Base-by-base conservation (phyloP, 352 stramenopile genomes). In the Globisporangium canariense region DNA sequence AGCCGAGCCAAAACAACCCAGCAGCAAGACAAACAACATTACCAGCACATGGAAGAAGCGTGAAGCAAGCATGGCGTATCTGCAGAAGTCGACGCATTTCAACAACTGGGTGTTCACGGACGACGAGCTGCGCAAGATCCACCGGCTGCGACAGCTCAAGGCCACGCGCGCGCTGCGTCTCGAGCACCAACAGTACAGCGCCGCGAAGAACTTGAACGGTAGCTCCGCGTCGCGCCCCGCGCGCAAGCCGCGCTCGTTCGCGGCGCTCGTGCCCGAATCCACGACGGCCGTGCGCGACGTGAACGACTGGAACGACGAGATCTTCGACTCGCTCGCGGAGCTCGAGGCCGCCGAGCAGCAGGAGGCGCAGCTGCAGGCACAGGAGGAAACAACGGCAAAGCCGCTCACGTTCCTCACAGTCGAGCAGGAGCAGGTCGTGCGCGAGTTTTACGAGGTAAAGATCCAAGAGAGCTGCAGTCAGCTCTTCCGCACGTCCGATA, bases 61-160 rank as follows among this genome's bases (percentile, higher is more conserved):
- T 30, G 7, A 34, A 49, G 14, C 20, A 34, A 62, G 46, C 34
- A 95, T 95, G 87, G 78, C 87, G 72, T 96, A 96, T 72, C 74
- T 96, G 41, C 54, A 81, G 61, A 78, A 77, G 67, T 94, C 87
- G 71, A 94, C 87, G 69, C 87, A 96, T 76, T 91, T 94, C 64
- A 93, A 94, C 75, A 96, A 94, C 71, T 96, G 87, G 87, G 68
- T 96, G 68, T 92, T 96, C 75, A 79, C 75, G 38, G 28, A 34
- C 9, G 83, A 89, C 22, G 71, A 93, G 62, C 77, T 96, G 30
- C 49, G 55, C 61, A 78, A 70, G 50, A 72, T 87, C n/a, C 72
- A 79, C 7, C 67, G 77, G 3, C 66, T 96, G 49, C 83, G 85
- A 40, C 69, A 86, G 66, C 69, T 93, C 22, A 94, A 94, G 69